phyloP scores from a whole-genome alignment of 2,329 filamentous ascomycete species.

The Aspergillus tamarii region DNA sequence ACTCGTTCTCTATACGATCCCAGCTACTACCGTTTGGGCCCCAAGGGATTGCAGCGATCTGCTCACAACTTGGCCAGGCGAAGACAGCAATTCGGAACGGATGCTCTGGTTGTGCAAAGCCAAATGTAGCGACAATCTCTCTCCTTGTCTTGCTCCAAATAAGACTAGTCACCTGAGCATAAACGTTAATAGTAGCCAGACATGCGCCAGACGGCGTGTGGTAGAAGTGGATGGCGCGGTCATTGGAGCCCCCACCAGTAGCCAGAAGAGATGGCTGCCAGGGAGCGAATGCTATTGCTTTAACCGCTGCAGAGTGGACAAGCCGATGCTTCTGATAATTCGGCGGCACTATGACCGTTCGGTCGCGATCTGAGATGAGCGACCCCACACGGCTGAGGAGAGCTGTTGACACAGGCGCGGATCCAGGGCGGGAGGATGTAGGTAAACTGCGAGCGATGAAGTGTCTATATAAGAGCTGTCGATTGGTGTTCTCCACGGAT shows the following conservation, averaged over 20 bases:
- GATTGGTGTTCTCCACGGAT: slow-evolving; percentile 22
- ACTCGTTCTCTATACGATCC: slow-evolving; percentile 29
- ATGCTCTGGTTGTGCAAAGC: slow-evolving; percentile 89
- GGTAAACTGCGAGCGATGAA: slow-evolving; percentile 29
- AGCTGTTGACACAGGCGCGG: slow-evolving; percentile 21
- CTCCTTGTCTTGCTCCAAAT: slow-evolving; percentile 85
- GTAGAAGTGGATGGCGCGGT: slow-evolving; percentile 95
- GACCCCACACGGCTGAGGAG: slow-evolving; percentile 31
- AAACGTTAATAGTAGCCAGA: slow-evolving; percentile 87
- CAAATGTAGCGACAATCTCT: slow-evolving; percentile 92
- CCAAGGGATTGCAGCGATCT: slow-evolving; percentile 85
- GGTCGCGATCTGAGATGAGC: slow-evolving; percentile 36
- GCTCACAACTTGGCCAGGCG: slow-evolving; percentile 87
- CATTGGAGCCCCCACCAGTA: slow-evolving; percentile 89
- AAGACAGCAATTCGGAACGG: slow-evolving; percentile 89
- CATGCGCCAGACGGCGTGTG: slow-evolving; percentile 81
- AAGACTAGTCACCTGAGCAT: slow-evolving; percentile 88
- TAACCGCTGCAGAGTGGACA: slow-evolving; percentile 83
- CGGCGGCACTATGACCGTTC: slow-evolving; percentile 53
- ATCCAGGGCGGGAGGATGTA: slow-evolving; percentile 28
- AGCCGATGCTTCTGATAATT: slow-evolving; percentile 72
- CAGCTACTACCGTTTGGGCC: slow-evolving; percentile 55
- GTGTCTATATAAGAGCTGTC: slow-evolving; percentile 27
- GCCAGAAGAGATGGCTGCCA: slow-evolving; percentile 88
- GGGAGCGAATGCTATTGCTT: slow-evolving; percentile 95